These are phyloP conservation scores for Candida oleophila DNA, from an alignment of 805 yeast species.

Conservation along the genomic window DNA sequence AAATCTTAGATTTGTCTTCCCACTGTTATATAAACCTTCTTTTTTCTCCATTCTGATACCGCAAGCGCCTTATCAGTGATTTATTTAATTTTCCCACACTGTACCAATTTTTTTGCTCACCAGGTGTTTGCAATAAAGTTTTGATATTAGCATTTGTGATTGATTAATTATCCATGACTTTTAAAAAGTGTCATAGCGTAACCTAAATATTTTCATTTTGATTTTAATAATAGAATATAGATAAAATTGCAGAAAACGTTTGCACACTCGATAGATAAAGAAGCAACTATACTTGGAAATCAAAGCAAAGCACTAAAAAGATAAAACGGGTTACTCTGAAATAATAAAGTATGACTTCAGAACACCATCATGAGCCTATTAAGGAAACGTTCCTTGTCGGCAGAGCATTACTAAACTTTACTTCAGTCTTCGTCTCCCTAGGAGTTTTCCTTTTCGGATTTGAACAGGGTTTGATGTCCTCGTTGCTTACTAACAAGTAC, in stretches of 20 bases:
- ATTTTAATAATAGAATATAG: too few species aligned
- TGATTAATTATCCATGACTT: too few species aligned
- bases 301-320: too few species aligned
- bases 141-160: too few species aligned
- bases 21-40: neutral
- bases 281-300: neutral
- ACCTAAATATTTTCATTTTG: too few species aligned
- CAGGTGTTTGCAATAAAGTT: too few species aligned
- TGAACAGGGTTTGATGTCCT: constrained; percentile 47
- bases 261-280: too few species aligned
- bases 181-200: too few species aligned
- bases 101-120: too few species aligned
- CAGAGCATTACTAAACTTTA: constrained; percentile 38
- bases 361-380: constrained; percentile 10
- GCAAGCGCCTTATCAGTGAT: neutral
- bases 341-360: neutral
- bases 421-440: constrained; percentile 42
- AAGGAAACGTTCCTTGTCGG: constrained; percentile 42
- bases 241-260: too few species aligned
- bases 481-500: constrained; percentile 42
- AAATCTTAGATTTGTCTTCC: neutral
- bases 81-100: neutral
- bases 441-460: constrained; percentile 47
- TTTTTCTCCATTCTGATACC: neutral
- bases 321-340: too few species aligned